Percentiles rank a stretch among this genome's conserved stretches.
Conservation (phyloP, 768 basidiomycete species). For the Asterophora parasitica region DNA sequence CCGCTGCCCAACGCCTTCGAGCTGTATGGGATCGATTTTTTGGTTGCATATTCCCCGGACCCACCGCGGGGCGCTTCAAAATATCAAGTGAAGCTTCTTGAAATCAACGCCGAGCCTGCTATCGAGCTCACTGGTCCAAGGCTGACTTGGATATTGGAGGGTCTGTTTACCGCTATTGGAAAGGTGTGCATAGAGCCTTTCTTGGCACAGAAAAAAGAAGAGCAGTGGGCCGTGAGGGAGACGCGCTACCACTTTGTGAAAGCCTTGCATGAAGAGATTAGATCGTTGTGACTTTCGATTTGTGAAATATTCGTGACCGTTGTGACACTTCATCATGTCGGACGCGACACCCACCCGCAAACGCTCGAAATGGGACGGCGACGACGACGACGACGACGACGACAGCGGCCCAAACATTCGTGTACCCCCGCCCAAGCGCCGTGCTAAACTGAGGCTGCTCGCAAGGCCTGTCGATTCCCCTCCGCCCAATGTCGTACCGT, state of each 20-base stretch:
- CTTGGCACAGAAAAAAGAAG: conserved; percentile 24
- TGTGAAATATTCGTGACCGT: conserved; percentile 3
- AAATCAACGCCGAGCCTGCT: conserved; percentile 94
- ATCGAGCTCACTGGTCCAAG: conserved; percentile 89
- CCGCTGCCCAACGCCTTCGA: conserved; percentile 90
- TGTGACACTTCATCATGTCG: conserved; percentile 21
- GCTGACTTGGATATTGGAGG: conserved; percentile 74
- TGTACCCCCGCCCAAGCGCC: conserved; percentile 49
- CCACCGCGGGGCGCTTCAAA: conserved; percentile 24
- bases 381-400: conserved; percentile 38
- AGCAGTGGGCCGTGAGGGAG: conserved; percentile 48
- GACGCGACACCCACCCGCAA: conserved; percentile 56
- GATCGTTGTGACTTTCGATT: conserved; percentile 23
- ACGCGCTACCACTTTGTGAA: conserved; percentile 53
- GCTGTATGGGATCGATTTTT: conserved; percentile 90
- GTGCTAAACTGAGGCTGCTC: conserved; percentile 39
- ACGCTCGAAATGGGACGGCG: conserved; percentile 73
- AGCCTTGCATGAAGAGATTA: conserved; percentile 56
- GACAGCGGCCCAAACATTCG: conserved; percentile 17
- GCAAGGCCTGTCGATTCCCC: conserved; percentile 21
- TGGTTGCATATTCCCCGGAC: conserved; percentile 48
- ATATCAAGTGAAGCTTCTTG: conserved; percentile 67
- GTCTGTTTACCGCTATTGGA: conserved; percentile 71
- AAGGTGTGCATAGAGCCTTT: conserved; percentile 70
- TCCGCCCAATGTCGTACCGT: conserved; percentile 13